A percentile compares a stretch with the other conserved stretches of the same genome.
Evolutionary conservation across 1,139 yeast species (phyloP).

Genomic region (Geotrichum siamense): DNA sequence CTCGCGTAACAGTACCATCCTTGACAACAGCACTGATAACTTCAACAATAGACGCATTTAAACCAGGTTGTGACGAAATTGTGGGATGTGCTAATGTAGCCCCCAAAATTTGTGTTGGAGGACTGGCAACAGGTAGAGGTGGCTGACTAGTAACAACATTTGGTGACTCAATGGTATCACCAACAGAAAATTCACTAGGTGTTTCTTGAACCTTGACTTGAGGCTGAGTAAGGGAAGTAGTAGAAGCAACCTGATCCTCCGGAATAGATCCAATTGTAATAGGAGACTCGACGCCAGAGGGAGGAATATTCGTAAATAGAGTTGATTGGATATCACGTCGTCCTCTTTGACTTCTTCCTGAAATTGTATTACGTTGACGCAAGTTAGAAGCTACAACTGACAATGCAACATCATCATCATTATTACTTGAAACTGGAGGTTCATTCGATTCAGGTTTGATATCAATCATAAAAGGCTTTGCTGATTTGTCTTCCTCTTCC

Average conservation of each 20-base stretch:
- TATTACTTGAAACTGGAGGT: constrained; percentile 22
- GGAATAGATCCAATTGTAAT: constrained; percentile 11
- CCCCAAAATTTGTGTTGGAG: constrained; percentile 27
- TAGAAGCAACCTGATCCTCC: neutral
- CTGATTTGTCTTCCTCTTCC: constrained; percentile 18
- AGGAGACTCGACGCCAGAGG: constrained; percentile 24
- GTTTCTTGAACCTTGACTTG: neutral
- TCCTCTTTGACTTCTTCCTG: constrained; percentile 30
- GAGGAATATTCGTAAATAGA: constrained; percentile 46
- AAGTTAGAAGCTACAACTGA: constrained; percentile 30
- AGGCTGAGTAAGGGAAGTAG: neutral
- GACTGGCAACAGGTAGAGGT: constrained; percentile 12
- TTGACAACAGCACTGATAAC: constrained; percentile 66
- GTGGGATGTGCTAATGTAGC: constrained; percentile 40
- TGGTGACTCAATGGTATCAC: constrained; percentile 4
- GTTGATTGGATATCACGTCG: constrained; percentile 50
- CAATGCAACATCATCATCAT: constrained; percentile 30
- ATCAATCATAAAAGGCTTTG: constrained; percentile 26
- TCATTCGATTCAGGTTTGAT: constrained; percentile 33
- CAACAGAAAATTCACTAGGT: neutral
- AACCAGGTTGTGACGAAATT: constrained; percentile 46
- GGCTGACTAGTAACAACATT: constrained; percentile 10
- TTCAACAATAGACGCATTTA: constrained; percentile 74
- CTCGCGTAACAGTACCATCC: constrained; percentile 52
- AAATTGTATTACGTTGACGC: constrained; percentile 29